These are phyloP conservation scores for Myriosclerotinia curreyana DNA, from an alignment of 2,329 filamentous ascomycete species.

Conservation along the genomic window DNA sequence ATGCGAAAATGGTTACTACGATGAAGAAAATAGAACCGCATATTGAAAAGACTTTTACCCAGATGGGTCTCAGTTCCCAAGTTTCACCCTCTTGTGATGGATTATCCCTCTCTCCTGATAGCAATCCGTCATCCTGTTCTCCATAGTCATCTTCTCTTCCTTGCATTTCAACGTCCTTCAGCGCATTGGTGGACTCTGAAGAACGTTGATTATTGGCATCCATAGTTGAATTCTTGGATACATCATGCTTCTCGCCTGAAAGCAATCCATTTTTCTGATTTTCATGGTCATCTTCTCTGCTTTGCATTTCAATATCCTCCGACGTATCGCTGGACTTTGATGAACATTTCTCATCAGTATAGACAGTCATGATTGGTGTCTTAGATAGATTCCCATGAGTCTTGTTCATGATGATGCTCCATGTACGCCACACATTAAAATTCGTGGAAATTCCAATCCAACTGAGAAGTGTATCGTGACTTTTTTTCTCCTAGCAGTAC, in stretches of 20 bases:
- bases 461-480: not conserved
- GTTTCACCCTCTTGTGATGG: constrained; percentile 26
- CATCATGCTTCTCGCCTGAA: constrained; percentile 16
- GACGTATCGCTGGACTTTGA: constrained; percentile 24
- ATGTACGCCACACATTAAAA: not conserved
- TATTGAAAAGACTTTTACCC: constrained; percentile 31
- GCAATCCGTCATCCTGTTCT: constrained; percentile 25
- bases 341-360: constrained; percentile 17
- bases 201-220: constrained; percentile 20
- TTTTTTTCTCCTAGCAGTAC: not conserved
- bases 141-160: constrained; percentile 30
- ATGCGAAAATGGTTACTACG: constrained; percentile 27
- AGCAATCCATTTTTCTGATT: constrained; percentile 25
- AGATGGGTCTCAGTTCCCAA: constrained; percentile 37
- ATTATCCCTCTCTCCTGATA: constrained; percentile 17
- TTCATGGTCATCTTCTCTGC: constrained; percentile 28
- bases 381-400: not conserved
- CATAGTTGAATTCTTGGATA: constrained; percentile 22
- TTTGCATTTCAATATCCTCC: constrained; percentile 35
- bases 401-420: constrained; percentile 5
- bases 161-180: constrained; percentile 35
- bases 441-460: not conserved
- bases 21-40: constrained; percentile 23
- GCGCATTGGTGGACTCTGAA: constrained; percentile 23
- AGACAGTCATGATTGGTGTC: constrained; percentile 25